phyloP scores from a whole-genome alignment of 2,329 filamentous ascomycete species.

The Colletotrichum horii region DNA sequence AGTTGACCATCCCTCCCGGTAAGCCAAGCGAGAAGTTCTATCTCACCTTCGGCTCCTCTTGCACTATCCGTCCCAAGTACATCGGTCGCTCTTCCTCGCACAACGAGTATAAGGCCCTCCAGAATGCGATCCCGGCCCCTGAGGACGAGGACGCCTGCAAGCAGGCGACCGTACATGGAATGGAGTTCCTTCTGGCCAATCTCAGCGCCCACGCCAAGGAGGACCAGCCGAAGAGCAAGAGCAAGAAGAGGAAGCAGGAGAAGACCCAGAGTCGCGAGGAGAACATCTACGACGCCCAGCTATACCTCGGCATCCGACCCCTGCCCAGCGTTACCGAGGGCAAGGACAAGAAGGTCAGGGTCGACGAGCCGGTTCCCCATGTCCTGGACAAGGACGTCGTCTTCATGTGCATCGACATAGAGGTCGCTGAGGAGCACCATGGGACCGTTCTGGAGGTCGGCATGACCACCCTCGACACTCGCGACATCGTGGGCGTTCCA shows the following conservation, averaged over 20 bases:
- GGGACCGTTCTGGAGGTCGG: conserved; percentile 83
- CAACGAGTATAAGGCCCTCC: conserved; percentile 9
- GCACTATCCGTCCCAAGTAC: conserved; percentile 70
- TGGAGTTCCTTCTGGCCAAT: conserved; percentile 5
- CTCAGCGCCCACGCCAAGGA: conserved; percentile 24
- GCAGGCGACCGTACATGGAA: background rate
- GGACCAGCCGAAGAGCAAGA: conserved; percentile 26
- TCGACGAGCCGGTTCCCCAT: background rate
- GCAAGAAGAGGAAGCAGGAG: conserved; percentile 9
- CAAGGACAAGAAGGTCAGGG: background rate
- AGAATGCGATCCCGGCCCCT: background rate
- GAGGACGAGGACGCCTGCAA: background rate
- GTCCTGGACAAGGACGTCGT: conserved; percentile 39
- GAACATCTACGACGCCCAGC: conserved; percentile 10
- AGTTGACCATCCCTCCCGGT: conserved; percentile 63
- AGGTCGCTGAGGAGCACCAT: conserved; percentile 75
- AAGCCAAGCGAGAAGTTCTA: conserved; percentile 60
- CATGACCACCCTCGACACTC: conserved; percentile 79
- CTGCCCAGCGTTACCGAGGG: background rate
- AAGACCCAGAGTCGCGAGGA: conserved; percentile 6
- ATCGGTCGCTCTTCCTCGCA: conserved; percentile 57
- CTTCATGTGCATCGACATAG: conserved; percentile 82
- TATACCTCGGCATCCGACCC: conserved; percentile 19
- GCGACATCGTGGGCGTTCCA: conserved; percentile 52
- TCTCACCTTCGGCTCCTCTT: conserved; percentile 64